phyloP scores from a whole-genome alignment of 495 filamentous ascomycete genomes.

The Saxophila tyrrhenica region DNA sequence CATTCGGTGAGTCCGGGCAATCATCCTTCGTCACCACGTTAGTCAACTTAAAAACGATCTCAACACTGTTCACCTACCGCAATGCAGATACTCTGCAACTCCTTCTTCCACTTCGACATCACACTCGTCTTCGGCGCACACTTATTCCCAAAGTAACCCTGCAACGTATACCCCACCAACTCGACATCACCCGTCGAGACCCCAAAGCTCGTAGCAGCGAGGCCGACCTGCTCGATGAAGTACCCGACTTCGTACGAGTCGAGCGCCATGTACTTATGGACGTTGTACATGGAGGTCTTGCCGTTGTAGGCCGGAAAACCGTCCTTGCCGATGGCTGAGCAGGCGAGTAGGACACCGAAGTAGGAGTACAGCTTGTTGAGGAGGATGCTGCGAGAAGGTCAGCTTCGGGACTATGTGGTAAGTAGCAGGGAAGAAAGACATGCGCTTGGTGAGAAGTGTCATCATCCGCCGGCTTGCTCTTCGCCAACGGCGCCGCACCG shows the following conservation, averaged over 20 bases:
- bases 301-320: constrained; percentile 37
- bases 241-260: constrained; percentile 37
- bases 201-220: constrained; percentile 41
- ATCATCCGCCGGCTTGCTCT: constrained; percentile 38
- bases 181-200: constrained; percentile 34
- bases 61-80: constrained; percentile 9
- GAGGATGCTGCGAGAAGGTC: constrained; percentile 31
- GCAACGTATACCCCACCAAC: constrained; percentile 32
- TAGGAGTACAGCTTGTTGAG: constrained; percentile 46
- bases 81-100: constrained; percentile 17
- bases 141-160: constrained; percentile 33
- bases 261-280: constrained; percentile 47
- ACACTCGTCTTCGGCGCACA: constrained; percentile 31
- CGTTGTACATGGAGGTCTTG: constrained; percentile 34
- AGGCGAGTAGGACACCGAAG: constrained; percentile 43
- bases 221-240: constrained; percentile 44
- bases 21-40: background rate
- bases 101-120: constrained; percentile 2
- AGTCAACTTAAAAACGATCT: too few species aligned
- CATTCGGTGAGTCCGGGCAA: background rate
- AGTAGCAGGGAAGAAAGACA: constrained; percentile 5
- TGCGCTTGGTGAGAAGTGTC: constrained; percentile 42
- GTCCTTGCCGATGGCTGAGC: constrained; percentile 33
- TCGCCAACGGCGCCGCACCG: constrained; percentile 38
- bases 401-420: background rate